Conservation (phyloP, 2,329 filamentous ascomycete species). For the Gaeumannomyces sp. region DNA sequence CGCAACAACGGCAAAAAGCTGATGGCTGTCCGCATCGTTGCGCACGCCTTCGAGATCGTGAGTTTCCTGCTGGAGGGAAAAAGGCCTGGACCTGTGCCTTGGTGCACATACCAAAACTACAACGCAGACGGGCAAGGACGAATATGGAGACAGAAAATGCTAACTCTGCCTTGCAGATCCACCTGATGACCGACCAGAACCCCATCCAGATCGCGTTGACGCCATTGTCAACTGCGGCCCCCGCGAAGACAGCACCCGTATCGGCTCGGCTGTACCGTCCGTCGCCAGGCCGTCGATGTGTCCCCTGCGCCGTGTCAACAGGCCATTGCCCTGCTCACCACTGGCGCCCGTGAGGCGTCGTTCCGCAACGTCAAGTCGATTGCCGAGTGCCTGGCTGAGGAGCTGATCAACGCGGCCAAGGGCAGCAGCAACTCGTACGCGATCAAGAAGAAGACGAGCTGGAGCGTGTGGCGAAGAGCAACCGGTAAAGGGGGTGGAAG, state of each 20-base stretch:
- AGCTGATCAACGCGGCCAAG: slow-evolving; percentile 99
- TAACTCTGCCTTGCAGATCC: slow-evolving; percentile 60
- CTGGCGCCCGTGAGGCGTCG: slow-evolving; percentile 94
- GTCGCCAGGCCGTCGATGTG: slow-evolving; percentile 99
- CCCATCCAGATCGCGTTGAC: slow-evolving; percentile 99
- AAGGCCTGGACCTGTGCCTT: background rate
- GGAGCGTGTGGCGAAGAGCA: slow-evolving; percentile 99
- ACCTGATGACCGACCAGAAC: slow-evolving; percentile 99
- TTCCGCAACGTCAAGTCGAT: slow-evolving; percentile 99
- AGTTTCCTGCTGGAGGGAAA: slow-evolving; percentile 11
- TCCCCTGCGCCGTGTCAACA: slow-evolving; percentile 99
- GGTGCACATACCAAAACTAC: background rate
- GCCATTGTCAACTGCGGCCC: slow-evolving; percentile 99
- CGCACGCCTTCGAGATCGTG: slow-evolving; percentile 99
- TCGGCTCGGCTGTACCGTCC: slow-evolving; percentile 98
- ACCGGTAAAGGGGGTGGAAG: slow-evolving; percentile 72
- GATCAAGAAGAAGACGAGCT: slow-evolving; percentile 99
- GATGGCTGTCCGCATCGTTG: slow-evolving; percentile 98
- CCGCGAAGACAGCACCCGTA: slow-evolving; percentile 99
- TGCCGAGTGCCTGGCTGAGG: slow-evolving; percentile 98
- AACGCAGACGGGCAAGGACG: slow-evolving; percentile 2
- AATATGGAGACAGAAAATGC: slow-evolving; percentile 11
- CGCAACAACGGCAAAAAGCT: slow-evolving; percentile 99
- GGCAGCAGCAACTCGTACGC: slow-evolving; percentile 99
- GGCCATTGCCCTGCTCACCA: slow-evolving; percentile 97